Conservation (phyloP, 2,329 filamentous ascomycete species). For the Chaetomiaceae sp. region DNA sequence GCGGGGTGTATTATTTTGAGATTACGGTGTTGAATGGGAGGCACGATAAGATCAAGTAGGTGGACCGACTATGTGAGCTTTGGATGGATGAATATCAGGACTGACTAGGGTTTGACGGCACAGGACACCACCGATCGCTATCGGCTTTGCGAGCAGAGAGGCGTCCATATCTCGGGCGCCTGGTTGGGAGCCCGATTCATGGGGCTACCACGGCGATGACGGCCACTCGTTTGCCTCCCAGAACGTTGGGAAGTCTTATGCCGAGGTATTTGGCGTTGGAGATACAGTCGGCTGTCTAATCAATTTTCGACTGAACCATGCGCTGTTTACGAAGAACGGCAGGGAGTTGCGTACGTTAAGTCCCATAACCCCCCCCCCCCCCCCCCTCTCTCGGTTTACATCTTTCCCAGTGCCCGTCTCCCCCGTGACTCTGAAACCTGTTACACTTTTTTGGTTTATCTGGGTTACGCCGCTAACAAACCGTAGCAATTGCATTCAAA, state of each 20-base stretch:
- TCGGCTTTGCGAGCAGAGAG: conserved; percentile 56
- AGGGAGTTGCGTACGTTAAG: conserved; percentile 46
- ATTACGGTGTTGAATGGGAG: conserved; percentile 50
- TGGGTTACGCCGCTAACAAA: conserved; percentile 24
- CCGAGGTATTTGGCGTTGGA: conserved; percentile 49
- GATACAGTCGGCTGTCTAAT: conserved; percentile 63
- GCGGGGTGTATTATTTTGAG: conserved; percentile 94
- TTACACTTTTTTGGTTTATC: too few species aligned
- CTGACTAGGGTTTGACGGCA: conserved; percentile 16
- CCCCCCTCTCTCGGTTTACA: not conserved
- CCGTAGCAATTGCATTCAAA: conserved; percentile 58
- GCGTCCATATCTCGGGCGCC: conserved; percentile 53
- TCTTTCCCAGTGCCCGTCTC: not conserved
- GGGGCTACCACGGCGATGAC: conserved; percentile 67
- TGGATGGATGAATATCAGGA: not conserved
- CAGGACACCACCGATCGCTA: conserved; percentile 54
- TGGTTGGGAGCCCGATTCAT: conserved; percentile 65
- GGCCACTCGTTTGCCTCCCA: conserved; percentile 57
- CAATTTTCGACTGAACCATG: conserved; percentile 59
- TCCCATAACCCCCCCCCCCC: not conserved
- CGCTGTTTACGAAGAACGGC: conserved; percentile 68
- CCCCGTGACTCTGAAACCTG: too few species aligned
- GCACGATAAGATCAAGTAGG: conserved; percentile 48
- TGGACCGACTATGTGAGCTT: conserved; percentile 22
- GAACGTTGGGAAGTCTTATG: conserved; percentile 54